These are phyloP conservation scores for Chlorella sp. DNA, from an alignment of 139 green algal species.

Conservation along the genomic window DNA sequence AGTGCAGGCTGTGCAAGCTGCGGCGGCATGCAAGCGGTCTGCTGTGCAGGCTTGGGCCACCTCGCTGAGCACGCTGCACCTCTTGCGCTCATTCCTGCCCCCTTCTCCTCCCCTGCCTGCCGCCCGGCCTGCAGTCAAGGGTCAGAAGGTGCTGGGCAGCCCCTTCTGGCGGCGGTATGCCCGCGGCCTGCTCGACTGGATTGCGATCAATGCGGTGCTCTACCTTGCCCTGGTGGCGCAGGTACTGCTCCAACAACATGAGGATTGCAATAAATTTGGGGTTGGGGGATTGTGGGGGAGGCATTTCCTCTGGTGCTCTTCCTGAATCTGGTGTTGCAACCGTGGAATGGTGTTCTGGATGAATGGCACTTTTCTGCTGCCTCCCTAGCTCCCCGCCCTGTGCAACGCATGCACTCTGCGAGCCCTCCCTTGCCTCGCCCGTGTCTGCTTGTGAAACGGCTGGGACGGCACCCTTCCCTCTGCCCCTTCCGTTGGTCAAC, in stretches of 20 bases:
- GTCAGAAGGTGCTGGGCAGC: constrained; percentile 36
- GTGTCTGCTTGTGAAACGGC: too few relatives aligned
- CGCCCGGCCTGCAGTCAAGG: constrained; percentile 18
- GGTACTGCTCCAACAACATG: neutral
- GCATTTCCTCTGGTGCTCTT: too few relatives aligned
- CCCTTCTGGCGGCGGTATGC: constrained; percentile 52
- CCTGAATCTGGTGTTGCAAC: too few relatives aligned
- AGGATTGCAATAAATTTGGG: too few relatives aligned
- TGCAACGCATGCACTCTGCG: neutral
- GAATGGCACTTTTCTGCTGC: neutral
- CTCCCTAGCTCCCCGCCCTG: neutral
- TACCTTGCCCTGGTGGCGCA: constrained; percentile 37
- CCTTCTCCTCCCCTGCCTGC: neutral
- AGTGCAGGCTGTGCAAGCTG: too few relatives aligned
- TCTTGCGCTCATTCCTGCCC: too few relatives aligned
- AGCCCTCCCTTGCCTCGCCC: neutral
- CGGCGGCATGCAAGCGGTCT: neutral
- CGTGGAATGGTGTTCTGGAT: too few relatives aligned
- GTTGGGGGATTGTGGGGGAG: too few relatives aligned
- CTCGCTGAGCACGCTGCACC: neutral
- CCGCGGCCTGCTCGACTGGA: constrained; percentile 49
- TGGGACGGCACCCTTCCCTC: too few relatives aligned
- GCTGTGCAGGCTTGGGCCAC: neutral
- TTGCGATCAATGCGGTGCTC: constrained; percentile 54
- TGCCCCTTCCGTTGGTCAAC: too few relatives aligned